Evolutionary conservation across 2,329 filamentous ascomycete genomes (phyloP).

Genomic region (Orbilia quercus): DNA sequence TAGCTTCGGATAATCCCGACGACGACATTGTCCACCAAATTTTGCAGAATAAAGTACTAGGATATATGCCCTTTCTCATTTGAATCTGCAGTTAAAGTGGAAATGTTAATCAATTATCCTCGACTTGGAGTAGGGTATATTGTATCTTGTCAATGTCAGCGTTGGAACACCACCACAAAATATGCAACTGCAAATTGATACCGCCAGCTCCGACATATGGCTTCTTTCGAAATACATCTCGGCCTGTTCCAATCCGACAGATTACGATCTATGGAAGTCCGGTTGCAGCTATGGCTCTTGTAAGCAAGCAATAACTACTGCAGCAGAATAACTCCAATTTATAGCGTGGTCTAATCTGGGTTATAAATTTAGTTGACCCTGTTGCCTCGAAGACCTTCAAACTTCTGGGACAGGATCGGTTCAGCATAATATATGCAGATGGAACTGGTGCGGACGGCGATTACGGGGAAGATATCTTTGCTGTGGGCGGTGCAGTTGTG

Average conservation of each 20-base stretch:
- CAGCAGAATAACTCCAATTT: no score
- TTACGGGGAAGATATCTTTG: conserved; percentile 71
- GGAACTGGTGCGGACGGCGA: conserved; percentile 68
- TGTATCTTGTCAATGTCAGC: conserved; percentile 52
- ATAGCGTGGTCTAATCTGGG: no score
- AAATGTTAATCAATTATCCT: not conserved
- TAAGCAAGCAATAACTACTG: conserved; percentile 11
- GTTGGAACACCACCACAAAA: conserved; percentile 51
- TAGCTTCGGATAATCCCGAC: conserved; percentile 1
- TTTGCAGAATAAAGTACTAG: conserved; percentile 37
- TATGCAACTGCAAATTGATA: conserved; percentile 54
- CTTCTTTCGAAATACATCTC: conserved; percentile 37
- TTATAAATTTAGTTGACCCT: conserved; percentile 67
- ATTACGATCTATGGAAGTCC: conserved; percentile 32
- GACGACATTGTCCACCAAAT: conserved; percentile 45
- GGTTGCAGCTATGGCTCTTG: conserved; percentile 47
- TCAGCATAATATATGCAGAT: conserved; percentile 73
- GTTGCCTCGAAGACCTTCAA: conserved; percentile 67
- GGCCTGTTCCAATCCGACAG: conserved; percentile 30
- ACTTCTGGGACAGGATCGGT: conserved; percentile 65
- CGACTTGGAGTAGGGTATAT: conserved; percentile 22
- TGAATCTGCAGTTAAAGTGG: not conserved
- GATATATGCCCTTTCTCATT: not conserved
- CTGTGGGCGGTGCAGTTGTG: conserved; percentile 67
- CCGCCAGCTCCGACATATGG: conserved; percentile 53